Evolutionary conservation across 768 basidiomycete species (phyloP).

Genomic region (Tylopilus sp.): DNA sequence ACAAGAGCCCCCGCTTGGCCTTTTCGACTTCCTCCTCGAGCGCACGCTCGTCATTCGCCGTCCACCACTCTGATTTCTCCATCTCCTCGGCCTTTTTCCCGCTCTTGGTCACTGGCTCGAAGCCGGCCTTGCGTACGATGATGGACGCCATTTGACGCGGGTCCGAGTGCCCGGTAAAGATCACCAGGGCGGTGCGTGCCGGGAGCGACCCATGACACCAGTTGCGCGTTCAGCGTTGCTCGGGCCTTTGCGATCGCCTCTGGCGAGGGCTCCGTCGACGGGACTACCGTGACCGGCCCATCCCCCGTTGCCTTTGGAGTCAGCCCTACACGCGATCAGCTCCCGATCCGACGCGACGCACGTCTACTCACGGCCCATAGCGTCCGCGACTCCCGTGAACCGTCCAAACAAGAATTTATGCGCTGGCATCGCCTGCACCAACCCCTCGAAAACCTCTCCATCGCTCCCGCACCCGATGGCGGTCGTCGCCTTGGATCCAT

Average conservation of each 20-base stretch:
- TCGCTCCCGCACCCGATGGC: slow-evolving; percentile 73
- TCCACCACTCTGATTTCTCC: slow-evolving; percentile 64
- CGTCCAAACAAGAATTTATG: slow-evolving; percentile 87
- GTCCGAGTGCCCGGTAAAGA: slow-evolving; percentile 89
- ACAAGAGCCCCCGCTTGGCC: slow-evolving; percentile 79
- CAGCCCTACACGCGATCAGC: slow-evolving; percentile 46
- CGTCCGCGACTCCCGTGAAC: slow-evolving; percentile 77
- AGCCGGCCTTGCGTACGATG: slow-evolving; percentile 63
- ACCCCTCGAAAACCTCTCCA: slow-evolving; percentile 69
- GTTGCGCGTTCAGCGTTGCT: slow-evolving; percentile 53
- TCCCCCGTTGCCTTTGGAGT: slow-evolving; percentile 52
- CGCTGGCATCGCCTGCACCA: slow-evolving; percentile 53
- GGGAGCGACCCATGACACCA: slow-evolving; percentile 66
- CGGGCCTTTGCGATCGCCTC: slow-evolving; percentile 40
- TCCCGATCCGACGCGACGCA: not conserved
- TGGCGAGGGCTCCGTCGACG: slow-evolving; percentile 31
- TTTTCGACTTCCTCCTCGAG: slow-evolving; percentile 78
- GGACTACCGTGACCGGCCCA: slow-evolving; percentile 19
- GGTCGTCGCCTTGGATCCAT: slow-evolving; percentile 79
- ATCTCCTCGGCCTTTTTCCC: slow-evolving; percentile 58
- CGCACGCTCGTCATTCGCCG: slow-evolving; percentile 66
- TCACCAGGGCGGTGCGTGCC: slow-evolving; percentile 72
- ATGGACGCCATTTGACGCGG: slow-evolving; percentile 77
- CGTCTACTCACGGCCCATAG: slow-evolving; percentile 69
- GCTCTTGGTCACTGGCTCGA: slow-evolving; percentile 61